Conservation (phyloP, 169 alveolate species). For the Plasmodium adleri region DNA sequence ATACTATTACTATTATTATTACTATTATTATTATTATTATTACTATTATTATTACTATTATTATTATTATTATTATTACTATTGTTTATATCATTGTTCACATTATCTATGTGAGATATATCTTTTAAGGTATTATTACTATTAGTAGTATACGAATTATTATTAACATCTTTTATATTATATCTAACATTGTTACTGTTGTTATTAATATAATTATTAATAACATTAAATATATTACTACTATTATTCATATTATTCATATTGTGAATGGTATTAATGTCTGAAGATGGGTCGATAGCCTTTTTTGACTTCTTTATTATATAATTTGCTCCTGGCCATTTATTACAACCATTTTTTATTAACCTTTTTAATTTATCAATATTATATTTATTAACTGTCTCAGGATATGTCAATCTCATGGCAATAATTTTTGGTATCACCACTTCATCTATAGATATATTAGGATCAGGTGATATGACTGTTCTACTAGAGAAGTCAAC, state of each 20-base stretch:
- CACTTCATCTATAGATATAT: slow-evolving; percentile 96
- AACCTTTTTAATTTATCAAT: slow-evolving; percentile 90
- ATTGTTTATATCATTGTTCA: neutral
- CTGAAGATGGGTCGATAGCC: neutral
- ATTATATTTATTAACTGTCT: slow-evolving; percentile 93
- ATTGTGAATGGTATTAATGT: neutral
- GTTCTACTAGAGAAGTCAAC: slow-evolving; percentile 99
- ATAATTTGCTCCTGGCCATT: slow-evolving; percentile 98
- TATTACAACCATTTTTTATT: slow-evolving; percentile 94
- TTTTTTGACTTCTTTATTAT: slow-evolving; percentile 80
- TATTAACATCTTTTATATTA: neutral
- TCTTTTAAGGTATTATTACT: slow-evolving; percentile 4
- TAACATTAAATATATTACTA: slow-evolving; percentile 17
- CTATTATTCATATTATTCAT: neutral
- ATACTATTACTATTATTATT: too few species aligned
- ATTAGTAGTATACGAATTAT: neutral
- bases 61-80: neutral
- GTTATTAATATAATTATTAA: slow-evolving; percentile 20
- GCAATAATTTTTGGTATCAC: slow-evolving; percentile 98
- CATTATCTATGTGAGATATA: neutral
- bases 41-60: neutral
- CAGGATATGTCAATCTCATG: slow-evolving; percentile 97
- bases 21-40: neutral
- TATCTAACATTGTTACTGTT: neutral
- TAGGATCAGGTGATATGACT: slow-evolving; percentile 99